Conservation (phyloP, 768 basidiomycete genomes). For the Boletus huronensis region DNA sequence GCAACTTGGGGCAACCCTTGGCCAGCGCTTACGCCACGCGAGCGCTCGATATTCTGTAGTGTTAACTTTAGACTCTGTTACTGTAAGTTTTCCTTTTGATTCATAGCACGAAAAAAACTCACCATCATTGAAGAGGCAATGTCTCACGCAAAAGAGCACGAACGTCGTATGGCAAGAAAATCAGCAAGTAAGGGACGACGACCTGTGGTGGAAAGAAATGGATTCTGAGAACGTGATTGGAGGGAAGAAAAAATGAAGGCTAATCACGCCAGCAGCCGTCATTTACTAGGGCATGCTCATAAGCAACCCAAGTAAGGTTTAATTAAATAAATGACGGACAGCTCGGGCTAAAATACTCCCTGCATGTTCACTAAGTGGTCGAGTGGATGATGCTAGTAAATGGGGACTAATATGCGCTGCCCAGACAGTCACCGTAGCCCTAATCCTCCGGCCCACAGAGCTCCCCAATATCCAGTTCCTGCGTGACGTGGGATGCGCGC, state of each 20-base stretch:
- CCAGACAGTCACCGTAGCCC: not conserved
- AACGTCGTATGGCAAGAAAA: not conserved
- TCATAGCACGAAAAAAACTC: no score
- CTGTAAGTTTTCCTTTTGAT: no score
- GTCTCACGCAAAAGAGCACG: not conserved
- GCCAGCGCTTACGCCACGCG: not conserved
- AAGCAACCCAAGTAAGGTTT: no score
- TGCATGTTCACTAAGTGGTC: no score
- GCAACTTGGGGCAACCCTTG: not conserved
- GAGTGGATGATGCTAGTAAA: no score
- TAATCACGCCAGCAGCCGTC: no score
- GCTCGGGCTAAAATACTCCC: not conserved
- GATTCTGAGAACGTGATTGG: not conserved
- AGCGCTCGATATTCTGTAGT: not conserved
- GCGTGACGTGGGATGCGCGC: constrained; percentile 13
- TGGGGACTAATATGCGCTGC: no score
- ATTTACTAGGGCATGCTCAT: no score
- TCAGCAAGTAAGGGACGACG: not conserved
- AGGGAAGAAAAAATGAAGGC: not conserved
- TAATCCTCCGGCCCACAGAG: constrained; percentile 48
- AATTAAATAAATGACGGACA: not conserved
- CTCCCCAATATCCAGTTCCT: constrained; percentile 44
- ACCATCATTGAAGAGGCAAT: no score
- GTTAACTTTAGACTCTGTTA: no score
- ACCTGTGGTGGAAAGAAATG: not conserved